These are phyloP conservation scores for Yamadazyma taylorii DNA, from an alignment of 1,139 yeast species.

Conservation along the genomic window DNA sequence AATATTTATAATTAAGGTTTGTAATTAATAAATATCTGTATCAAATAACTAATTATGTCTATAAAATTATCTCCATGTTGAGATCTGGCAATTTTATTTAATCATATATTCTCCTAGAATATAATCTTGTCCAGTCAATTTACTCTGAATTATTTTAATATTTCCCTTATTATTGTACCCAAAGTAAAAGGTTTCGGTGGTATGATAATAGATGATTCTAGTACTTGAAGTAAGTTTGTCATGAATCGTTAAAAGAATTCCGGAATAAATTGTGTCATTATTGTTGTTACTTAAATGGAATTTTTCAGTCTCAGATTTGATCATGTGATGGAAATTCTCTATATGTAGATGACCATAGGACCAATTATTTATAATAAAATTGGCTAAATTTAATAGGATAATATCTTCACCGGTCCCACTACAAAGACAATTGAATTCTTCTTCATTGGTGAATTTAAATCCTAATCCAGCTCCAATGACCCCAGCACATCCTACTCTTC, in stretches of 20 bases:
- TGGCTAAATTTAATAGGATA: slow-evolving; percentile 40
- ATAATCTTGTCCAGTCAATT: slow-evolving; percentile 20
- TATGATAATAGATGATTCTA: slow-evolving; percentile 40
- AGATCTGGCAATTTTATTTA: too few species aligned
- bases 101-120: slow-evolving; percentile 38
- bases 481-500: slow-evolving; percentile 57
- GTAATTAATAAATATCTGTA: slow-evolving; percentile 21
- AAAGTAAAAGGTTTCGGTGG: slow-evolving; percentile 45
- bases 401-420: slow-evolving; percentile 62
- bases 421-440: slow-evolving; percentile 41
- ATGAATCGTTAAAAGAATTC: slow-evolving; percentile 29
- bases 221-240: slow-evolving; percentile 10
- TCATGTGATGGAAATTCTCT: neutral
- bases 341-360: neutral
- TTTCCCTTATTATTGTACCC: slow-evolving; percentile 25
- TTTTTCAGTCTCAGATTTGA: neutral
- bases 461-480: slow-evolving; percentile 47
- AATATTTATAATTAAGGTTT: slow-evolving; percentile 16
- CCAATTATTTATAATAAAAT: slow-evolving; percentile 16
- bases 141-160: slow-evolving; percentile 31
- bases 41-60: too few species aligned
- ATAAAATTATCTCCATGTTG: too few species aligned
- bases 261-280: slow-evolving; percentile 28
- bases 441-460: slow-evolving; percentile 13
- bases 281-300: slow-evolving; percentile 2